A percentile compares a stretch with the other conserved stretches of the same genome.
phyloP scores from a whole-genome alignment of 257 asterid genomes.

The Capsicum pubescens region DNA sequence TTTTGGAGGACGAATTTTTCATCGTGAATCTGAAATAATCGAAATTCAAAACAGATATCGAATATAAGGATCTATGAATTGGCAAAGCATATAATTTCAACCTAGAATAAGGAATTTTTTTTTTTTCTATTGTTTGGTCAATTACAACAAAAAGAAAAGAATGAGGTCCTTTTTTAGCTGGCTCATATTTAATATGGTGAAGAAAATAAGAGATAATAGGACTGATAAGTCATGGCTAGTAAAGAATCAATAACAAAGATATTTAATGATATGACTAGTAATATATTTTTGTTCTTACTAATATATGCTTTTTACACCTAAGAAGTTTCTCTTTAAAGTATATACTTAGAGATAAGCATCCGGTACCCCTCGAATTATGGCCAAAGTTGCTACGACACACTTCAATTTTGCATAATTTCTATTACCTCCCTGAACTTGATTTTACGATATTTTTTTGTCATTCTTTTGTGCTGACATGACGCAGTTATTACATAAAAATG shows the following conservation, averaged over 20 bases:
- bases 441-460: too few species aligned
- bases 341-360: not conserved
- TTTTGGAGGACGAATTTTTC: not conserved
- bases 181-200: not conserved
- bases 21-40: not conserved
- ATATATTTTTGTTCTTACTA: not conserved
- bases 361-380: too few species aligned
- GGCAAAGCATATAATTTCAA: not conserved
- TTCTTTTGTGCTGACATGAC: too few species aligned
- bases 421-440: too few species aligned
- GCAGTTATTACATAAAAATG: too few species aligned
- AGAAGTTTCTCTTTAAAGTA: too few species aligned
- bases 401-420: too few species aligned
- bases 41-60: not conserved
- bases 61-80: not conserved
- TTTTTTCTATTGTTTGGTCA: not conserved
- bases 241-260: conserved; percentile 11
- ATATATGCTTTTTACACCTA: not conserved
- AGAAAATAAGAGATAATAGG: conserved; percentile 2
- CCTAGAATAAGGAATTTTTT: not conserved
- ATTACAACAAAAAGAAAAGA: conserved; percentile 11
- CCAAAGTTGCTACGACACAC: too few species aligned
- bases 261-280: not conserved
- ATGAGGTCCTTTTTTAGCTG: conserved; percentile 8
- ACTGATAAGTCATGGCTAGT: not conserved